These are phyloP conservation scores for Vitis hybrid DNA, from an alignment of 177 flowering plant species.

Conservation along the genomic window DNA sequence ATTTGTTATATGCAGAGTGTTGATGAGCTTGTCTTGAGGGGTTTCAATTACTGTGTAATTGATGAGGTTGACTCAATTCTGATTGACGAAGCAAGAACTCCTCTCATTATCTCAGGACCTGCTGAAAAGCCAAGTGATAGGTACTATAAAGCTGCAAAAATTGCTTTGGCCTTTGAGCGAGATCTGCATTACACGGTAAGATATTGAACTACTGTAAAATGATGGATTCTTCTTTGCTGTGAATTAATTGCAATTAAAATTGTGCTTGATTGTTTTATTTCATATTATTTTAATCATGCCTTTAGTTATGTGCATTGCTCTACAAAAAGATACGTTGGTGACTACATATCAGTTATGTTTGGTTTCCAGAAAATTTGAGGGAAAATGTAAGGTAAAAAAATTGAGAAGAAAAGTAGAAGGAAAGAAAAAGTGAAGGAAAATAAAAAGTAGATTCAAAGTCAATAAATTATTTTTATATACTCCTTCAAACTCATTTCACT, in stretches of 20 bases:
- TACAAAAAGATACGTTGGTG: no score
- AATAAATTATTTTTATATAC: no score
- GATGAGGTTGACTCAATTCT: conserved; percentile 99
- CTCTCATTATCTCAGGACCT: conserved; percentile 96
- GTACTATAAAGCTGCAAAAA: conserved; percentile 94
- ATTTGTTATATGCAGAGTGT: conserved; percentile 64
- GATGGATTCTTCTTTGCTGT: background rate
- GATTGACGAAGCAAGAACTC: conserved; percentile 99
- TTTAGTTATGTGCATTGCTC: no score
- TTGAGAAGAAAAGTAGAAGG: no score
- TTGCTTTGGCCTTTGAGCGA: conserved; percentile 86
- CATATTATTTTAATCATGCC: background rate
- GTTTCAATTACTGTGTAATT: conserved; percentile 85
- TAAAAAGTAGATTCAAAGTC: no score
- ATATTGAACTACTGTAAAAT: background rate
- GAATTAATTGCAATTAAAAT: background rate
- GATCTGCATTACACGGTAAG: conserved; percentile 95
- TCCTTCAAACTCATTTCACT: no score
- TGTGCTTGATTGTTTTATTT: background rate
- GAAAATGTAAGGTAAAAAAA: no score
- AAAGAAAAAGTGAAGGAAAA: no score
- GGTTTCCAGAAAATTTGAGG: no score
- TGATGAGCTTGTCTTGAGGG: conserved; percentile 90
- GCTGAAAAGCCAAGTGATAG: conserved; percentile 96
- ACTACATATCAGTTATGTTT: no score